These are phyloP conservation scores for Artemisia tridentata DNA, from an alignment of 129 eudicot species.

Conservation along the genomic window DNA sequence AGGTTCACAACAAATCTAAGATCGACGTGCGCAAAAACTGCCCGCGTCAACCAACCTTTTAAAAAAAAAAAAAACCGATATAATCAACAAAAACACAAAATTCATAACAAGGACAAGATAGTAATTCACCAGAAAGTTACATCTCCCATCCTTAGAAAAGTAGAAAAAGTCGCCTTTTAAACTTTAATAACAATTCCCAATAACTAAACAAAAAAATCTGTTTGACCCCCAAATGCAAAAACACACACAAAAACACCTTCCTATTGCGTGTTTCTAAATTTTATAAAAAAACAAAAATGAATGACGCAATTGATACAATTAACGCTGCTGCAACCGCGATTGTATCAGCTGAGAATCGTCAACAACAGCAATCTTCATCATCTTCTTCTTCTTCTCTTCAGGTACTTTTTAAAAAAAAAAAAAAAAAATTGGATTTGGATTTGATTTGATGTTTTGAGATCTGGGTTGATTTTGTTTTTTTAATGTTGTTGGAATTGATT, in stretches of 20 bases:
- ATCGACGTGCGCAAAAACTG: too few relatives aligned
- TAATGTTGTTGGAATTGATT: slow-evolving; percentile 12
- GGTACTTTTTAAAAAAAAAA: too few relatives aligned
- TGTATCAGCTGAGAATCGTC: slow-evolving; percentile 47
- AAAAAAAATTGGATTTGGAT: too few relatives aligned
- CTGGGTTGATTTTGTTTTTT: slow-evolving; percentile 17
- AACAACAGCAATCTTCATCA: slow-evolving; percentile 21
- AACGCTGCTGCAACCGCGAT: slow-evolving; percentile 58
- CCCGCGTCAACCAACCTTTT: too few relatives aligned
- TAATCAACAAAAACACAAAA: not conserved
- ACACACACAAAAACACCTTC: slow-evolving; percentile 5
- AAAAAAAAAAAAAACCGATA: too few relatives aligned
- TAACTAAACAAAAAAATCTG: slow-evolving; percentile 33
- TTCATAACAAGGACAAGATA: not conserved
- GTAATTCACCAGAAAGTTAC: slow-evolving; percentile 15
- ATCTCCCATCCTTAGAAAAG: slow-evolving; percentile 18
- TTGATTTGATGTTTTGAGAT: slow-evolving; percentile 16
- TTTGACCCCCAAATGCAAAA: slow-evolving; percentile 63
- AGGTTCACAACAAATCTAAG: too few relatives aligned
- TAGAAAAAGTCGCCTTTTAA: slow-evolving; percentile 17
- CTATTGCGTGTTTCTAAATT: not conserved
- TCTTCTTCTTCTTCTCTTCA: slow-evolving; percentile 34
- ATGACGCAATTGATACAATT: slow-evolving; percentile 42
- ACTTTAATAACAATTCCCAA: slow-evolving; percentile 23
- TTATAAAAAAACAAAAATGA: not conserved